Evolutionary conservation across 2,329 filamentous ascomycete species (phyloP).

Genomic region (Ambrosiella cleistominuta): DNA sequence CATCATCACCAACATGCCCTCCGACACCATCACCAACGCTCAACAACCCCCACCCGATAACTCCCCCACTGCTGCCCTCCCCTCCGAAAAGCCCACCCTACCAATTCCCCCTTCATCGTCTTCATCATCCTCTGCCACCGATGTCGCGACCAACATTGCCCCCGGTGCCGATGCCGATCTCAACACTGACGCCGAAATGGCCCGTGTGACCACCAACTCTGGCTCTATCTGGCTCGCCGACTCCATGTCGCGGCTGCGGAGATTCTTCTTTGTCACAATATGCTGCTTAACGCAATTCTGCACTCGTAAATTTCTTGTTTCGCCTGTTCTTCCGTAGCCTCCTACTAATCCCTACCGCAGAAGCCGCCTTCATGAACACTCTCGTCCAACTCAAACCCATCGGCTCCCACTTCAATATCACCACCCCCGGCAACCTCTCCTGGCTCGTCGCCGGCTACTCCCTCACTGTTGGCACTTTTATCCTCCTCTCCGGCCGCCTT

Average conservation of each 20-base stretch:
- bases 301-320: slow-evolving; percentile 18
- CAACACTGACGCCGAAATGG: slow-evolving; percentile 1
- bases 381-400: slow-evolving; percentile 29
- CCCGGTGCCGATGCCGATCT: too few relatives aligned
- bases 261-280: slow-evolving; percentile 24
- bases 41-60: too few relatives aligned
- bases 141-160: too few relatives aligned
- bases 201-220: background rate
- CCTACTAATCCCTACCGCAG: slow-evolving; percentile 14
- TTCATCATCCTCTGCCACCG: too few relatives aligned
- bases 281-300: slow-evolving; percentile 30
- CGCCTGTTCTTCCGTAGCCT: background rate
- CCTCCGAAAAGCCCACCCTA: too few relatives aligned
- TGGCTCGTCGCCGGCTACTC: slow-evolving; percentile 43
- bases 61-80: too few relatives aligned
- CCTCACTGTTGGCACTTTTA: slow-evolving; percentile 37
- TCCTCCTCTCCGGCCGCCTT: slow-evolving; percentile 37
- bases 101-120: too few relatives aligned
- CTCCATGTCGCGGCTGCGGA: slow-evolving; percentile 15
- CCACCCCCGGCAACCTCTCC: slow-evolving; percentile 26
- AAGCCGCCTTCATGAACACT: slow-evolving; percentile 20
- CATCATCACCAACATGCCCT: too few relatives aligned
- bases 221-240: slow-evolving; percentile 11
- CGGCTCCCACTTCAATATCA: slow-evolving; percentile 23
- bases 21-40: too few relatives aligned